Base-by-base conservation (phyloP, 257 asterid species). In the Capsicum baccatum region DNA sequence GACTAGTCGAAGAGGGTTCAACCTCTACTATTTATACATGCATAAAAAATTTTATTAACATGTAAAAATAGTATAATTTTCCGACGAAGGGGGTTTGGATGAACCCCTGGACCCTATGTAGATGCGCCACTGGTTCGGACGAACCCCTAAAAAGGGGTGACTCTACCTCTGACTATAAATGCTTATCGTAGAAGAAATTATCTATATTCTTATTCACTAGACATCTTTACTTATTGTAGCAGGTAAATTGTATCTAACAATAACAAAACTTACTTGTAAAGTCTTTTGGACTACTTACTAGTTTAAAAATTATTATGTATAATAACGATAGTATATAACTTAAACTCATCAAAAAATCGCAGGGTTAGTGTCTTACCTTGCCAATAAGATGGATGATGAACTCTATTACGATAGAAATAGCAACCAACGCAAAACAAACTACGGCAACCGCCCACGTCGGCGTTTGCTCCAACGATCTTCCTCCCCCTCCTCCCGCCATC, bases 371-470 rank as follows among this genome's bases (percentile, higher is more conserved):
- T 8, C 81, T 1, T 88, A 92, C 99, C 97, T 91, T 87, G 74
- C 97, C 99, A 19, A 94, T 90, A 81, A 94, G 91, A 78, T 94
- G 97, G 83, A 95, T 82, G 86, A 92, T 83, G 87, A 89, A 83
- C 83, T 95, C 99, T 79, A 95, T 92, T 14, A 94, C 79, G 57
- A 95, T 90, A 7, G 99, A 95, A 67, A 94, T 56, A 6, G 94
- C 93, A 10, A 95, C 91, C 84, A 95, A 70, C 21, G 87, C 92
- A 59, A 95, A 95, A 63, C 97, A 94, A 26, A 95, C 97, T 1
- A 90, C 91, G 52, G 98, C 98, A 4, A 95, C 97, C 0, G 98
- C 98, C 98, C 98, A 95, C 13, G 98, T 95, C 87, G 98, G 96
- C 2, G 98, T 95, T 84, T 91, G 88, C 87, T 95, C 97, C 86